Evolutionary conservation across 306 rosid species (phyloP), one percentile per base, ranked within the genome.

Genomic region (Rubus idaeus): DNA sequence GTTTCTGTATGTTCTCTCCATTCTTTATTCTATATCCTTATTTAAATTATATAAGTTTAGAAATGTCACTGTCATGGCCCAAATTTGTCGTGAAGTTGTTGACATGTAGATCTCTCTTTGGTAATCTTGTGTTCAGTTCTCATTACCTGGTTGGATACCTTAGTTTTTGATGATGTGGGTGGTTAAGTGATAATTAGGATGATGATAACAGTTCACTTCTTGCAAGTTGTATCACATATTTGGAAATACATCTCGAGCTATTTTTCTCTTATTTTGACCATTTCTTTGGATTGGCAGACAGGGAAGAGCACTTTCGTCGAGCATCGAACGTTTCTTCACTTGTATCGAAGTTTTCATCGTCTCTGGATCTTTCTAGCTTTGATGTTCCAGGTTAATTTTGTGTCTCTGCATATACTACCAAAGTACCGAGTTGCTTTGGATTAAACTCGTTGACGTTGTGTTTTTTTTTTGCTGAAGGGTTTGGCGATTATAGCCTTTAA

Each of bases 251-350:
- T 52, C 17, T 77, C 64, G 41, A 40, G 35, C 69, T 41, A 41
- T 0, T 65, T 37, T 71, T 46, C 44, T 40, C 44, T 70, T 41
- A 8, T 62, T 46, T 74, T 18, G 40, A 68, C 39, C 66, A 51
- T 84, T 55, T 47, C 41, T 58, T n/a, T 26, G 74, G 71, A 57
- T 77, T 81, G 73, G 73, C 90, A 95, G 98, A 95, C 97, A 75
- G 98, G 97, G 58, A 95, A 95, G 90, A 95, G 92, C 83, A 88
- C 91, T 78, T 95, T 95, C 75, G 98, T 95, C 66, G 98, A 95
- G 87, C 98, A 92, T 83, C 90, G 98, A 74, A 90, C 98, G 0
- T 92, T 85, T 84, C 84, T 95, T 53, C 97, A 95, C 86, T 75
- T 95, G 79, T 95, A 92, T 77, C 90, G 97, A 79, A 95, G 98